Evolutionary conservation across 1,284 basidiomycete species (phyloP).

Genomic region (Moesziomyces antarcticus): DNA sequence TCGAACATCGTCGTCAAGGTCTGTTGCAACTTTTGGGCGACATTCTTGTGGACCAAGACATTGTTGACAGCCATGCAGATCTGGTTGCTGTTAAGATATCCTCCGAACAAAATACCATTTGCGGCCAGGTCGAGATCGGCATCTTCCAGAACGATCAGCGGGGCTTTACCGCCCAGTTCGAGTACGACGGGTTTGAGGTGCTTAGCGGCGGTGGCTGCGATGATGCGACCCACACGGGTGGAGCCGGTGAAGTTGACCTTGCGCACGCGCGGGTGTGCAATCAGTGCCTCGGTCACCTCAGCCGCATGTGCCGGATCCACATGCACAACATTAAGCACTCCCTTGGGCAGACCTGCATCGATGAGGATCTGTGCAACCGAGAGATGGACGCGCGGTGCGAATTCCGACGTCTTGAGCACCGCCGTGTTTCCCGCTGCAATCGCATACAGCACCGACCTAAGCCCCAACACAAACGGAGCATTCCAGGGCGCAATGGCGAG

Average conservation of each 20-base stretch:
- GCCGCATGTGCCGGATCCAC: constrained; percentile 72
- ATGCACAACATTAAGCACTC: constrained; percentile 75
- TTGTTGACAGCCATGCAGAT: constrained; percentile 80
- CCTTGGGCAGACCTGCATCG: constrained; percentile 74
- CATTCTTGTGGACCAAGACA: constrained; percentile 73
- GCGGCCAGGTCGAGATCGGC: constrained; percentile 76
- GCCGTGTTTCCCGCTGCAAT: constrained; percentile 77
- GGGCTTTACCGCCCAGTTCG: constrained; percentile 71
- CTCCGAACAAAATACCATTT: constrained; percentile 69
- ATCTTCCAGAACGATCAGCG: constrained; percentile 73
- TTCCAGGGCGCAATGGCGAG: constrained; percentile 61
- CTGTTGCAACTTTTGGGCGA: constrained; percentile 69
- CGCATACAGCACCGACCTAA: constrained; percentile 72
- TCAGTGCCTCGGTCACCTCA: constrained; percentile 72
- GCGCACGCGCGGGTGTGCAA: constrained; percentile 73
- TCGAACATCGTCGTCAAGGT: constrained; percentile 69
- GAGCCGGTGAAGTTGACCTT: constrained; percentile 71
- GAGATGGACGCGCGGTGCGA: constrained; percentile 72
- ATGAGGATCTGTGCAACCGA: constrained; percentile 71
- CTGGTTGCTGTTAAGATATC: constrained; percentile 75
- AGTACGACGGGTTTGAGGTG: constrained; percentile 74
- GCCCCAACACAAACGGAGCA: constrained; percentile 62
- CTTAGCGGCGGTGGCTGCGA: constrained; percentile 84
- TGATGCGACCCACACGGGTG: constrained; percentile 80
- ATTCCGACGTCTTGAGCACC: constrained; percentile 75